A percentile compares a stretch with the other conserved stretches of the same genome.
Evolutionary conservation across 2,329 filamentous ascomycete species (phyloP).

Genomic region (Botrytis tulipae): DNA sequence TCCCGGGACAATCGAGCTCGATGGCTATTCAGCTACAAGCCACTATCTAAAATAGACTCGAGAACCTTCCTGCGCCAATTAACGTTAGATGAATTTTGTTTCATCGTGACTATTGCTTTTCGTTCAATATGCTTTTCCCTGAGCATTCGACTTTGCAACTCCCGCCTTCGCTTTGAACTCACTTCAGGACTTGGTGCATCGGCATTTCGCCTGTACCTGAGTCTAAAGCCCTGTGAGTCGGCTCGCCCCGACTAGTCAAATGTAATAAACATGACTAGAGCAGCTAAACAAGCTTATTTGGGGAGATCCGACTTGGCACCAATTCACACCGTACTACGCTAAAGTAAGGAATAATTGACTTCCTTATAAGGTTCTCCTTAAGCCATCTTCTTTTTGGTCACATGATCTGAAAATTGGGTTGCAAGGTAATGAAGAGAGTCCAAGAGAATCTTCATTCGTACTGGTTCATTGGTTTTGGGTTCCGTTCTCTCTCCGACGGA

Average conservation of each 20-base stretch:
- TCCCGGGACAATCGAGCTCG: not conserved
- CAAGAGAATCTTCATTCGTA: not conserved
- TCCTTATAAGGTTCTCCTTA: not conserved
- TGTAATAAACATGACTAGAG: not conserved
- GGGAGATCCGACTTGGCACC: conserved; percentile 13
- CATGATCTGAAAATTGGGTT: not conserved
- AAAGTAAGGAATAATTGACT: not conserved
- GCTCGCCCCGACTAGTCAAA: not conserved
- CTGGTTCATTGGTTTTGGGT: not conserved
- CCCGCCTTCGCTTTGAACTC: not conserved
- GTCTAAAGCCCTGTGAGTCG: not conserved
- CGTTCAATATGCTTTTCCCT: not conserved
- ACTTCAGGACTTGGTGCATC: not conserved
- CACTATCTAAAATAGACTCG: not conserved
- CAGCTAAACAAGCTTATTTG: not conserved
- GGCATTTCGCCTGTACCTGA: not conserved
- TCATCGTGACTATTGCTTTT: not conserved
- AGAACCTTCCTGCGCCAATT: not conserved
- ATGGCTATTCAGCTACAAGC: not conserved
- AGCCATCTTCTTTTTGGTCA: not conserved
- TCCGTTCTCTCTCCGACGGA: not conserved
- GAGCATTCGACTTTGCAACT: not conserved
- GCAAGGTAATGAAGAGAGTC: not conserved
- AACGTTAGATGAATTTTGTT: not conserved
- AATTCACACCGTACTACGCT: not conserved